Base-by-base conservation (phyloP, 192 early-diverging fungal genomes). In the Linnemannia schmuckeri region DNA sequence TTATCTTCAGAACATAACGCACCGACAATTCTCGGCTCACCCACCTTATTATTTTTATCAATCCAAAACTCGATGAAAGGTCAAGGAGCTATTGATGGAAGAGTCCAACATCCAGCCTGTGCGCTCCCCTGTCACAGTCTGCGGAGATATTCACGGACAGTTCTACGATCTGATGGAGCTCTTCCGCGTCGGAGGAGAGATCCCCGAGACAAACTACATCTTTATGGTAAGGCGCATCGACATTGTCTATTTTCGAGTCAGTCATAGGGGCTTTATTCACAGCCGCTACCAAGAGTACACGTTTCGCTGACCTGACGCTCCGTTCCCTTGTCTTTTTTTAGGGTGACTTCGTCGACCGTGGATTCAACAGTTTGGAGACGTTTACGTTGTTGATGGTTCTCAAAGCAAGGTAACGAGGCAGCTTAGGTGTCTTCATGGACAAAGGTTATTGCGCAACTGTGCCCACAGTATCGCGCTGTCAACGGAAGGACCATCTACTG, bases 321-420 rank as follows among this genome's bases (percentile, higher is more conserved):
- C 15, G 22, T 18, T 79, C 37, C 49, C 37, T 30, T 18, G 17
- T 70, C 18, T 6, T 41, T 30, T 33, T 33, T 52, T 35, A 97
- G 95, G 98, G 98, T n/a, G 98, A 99, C 89, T 99, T 98, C 91
- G 98, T 99, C 7, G 98, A 99, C 92, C 95, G 98, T 76, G 98
- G 98, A 49, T 98, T 98, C 92, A 98, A 98, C 90, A 96, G 95
- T 91, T 91, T 99, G 79, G 98, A 99, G 86, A 98, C 97, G 41
- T 98, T 98, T 87, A 97, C 97, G 27, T 82, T 98, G 77, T 90
- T 99, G 69, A 94, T 98, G 94, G 95, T 93, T 27, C 89, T 99
- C 61, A 99, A 99, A 93, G 97, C 96, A 87, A 96, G 94, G 95
- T 96, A 88, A 40, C 12, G 30, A 8, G 0, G 7, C 17, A 42